phyloP scores from a whole-genome alignment of 2,329 filamentous ascomycete species.

The Ophiocordyceps polyrhachis-furcata region DNA sequence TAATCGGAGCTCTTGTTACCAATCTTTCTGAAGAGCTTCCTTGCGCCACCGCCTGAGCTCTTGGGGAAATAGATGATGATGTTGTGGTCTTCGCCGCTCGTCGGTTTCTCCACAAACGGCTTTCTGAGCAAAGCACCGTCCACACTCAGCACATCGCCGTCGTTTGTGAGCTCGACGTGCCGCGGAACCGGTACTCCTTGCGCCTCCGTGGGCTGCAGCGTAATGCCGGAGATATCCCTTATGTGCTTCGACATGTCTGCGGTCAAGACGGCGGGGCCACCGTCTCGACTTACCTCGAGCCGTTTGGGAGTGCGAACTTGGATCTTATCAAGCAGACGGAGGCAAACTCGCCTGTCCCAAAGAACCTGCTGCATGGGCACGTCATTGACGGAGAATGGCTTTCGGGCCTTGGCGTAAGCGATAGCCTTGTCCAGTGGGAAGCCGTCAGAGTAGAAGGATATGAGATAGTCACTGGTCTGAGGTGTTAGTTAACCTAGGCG shows the following conservation, averaged over 20 bases:
- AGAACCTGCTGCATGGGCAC: slow-evolving; percentile 92
- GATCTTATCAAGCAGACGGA: slow-evolving; percentile 75
- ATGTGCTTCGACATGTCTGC: slow-evolving; percentile 65
- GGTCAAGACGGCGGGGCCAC: slow-evolving; percentile 63
- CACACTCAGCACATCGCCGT: slow-evolving; percentile 73
- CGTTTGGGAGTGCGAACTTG: slow-evolving; percentile 76
- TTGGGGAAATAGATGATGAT: slow-evolving; percentile 95
- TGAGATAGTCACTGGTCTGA: slow-evolving; percentile 57
- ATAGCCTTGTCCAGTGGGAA: slow-evolving; percentile 96
- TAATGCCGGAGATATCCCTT: slow-evolving; percentile 61
- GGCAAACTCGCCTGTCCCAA: slow-evolving; percentile 84
- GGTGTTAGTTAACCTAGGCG: neutral
- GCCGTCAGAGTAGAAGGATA: slow-evolving; percentile 96
- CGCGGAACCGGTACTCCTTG: slow-evolving; percentile 43
- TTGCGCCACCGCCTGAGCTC: slow-evolving; percentile 69
- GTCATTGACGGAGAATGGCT: slow-evolving; percentile 95
- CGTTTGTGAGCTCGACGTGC: slow-evolving; percentile 71
- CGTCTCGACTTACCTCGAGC: slow-evolving; percentile 82
- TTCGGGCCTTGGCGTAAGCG: slow-evolving; percentile 78
- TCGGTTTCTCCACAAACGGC: slow-evolving; percentile 95
- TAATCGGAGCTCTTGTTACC: slow-evolving; percentile 98
- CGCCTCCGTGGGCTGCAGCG: slow-evolving; percentile 50
- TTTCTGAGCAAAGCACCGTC: slow-evolving; percentile 71
- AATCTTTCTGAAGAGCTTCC: slow-evolving; percentile 88
- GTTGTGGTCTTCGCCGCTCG: slow-evolving; percentile 97